Evolutionary conservation across 495 filamentous ascomycete species (phyloP).

Genomic region (Neurospora sp.): DNA sequence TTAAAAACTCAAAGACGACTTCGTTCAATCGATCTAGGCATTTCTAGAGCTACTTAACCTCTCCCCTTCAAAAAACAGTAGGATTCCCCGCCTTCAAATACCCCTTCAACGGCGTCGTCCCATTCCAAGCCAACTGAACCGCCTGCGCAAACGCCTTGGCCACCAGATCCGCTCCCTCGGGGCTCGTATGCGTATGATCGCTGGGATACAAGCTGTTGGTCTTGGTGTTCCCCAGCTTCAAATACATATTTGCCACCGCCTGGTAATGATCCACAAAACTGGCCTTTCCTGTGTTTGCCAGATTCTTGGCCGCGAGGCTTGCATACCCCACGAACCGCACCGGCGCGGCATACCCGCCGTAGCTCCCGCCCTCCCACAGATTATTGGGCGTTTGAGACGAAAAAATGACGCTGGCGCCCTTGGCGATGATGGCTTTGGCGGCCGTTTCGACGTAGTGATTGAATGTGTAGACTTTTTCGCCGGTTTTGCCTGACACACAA

Average conservation of each 20-base stretch:
- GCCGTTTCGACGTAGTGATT: conserved; percentile 30
- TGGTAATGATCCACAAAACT: conserved; percentile 54
- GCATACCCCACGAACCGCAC: conserved; percentile 50
- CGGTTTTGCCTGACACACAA: conserved; percentile 38
- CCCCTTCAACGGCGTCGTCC: conserved; percentile 20
- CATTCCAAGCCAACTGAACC: conserved; percentile 34
- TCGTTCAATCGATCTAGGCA: too few species aligned
- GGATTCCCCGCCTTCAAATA: conserved; percentile 14
- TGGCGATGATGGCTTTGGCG: conserved; percentile 45
- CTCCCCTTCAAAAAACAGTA: conserved; percentile 6
- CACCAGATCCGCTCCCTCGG: conserved; percentile 47
- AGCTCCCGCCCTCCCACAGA: conserved; percentile 47
- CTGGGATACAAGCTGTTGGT: conserved; percentile 42
- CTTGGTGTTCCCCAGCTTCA: conserved; percentile 36
- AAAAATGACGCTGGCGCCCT: conserved; percentile 56
- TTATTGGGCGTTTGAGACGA: conserved; percentile 49
- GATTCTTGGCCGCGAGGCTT: conserved; percentile 35
- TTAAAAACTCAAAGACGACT: too few species aligned
- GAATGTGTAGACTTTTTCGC: conserved; percentile 47
- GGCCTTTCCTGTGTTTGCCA: conserved; percentile 20
- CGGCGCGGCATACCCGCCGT: conserved; percentile 22
- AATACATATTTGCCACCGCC: conserved; percentile 43
- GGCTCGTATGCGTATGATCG: conserved; percentile 58
- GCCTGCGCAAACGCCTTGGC: conserved; percentile 55
- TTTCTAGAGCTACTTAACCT: not conserved